Evolutionary conservation across 345 rosid species (phyloP).

Genomic region (Lumnitzera racemosa): DNA sequence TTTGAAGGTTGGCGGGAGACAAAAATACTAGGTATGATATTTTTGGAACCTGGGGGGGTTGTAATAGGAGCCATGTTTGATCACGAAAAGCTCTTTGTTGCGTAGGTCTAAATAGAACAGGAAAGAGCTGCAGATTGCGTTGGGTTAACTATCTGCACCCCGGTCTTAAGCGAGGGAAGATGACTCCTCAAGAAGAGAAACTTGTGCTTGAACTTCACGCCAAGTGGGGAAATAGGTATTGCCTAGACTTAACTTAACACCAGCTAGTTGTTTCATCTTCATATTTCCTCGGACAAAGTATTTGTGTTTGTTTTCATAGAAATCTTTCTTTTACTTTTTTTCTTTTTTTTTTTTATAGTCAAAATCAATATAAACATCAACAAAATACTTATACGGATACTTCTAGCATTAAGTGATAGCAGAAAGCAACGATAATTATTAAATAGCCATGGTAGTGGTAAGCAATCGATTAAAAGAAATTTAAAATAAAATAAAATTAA

Average conservation of each 20-base stretch:
- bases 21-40: slow-evolving; percentile 56
- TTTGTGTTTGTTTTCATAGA: no score
- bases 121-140: slow-evolving; percentile 98
- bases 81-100: slow-evolving; percentile 41
- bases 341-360: no score
- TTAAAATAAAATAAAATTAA: no score
- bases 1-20: slow-evolving; percentile 99
- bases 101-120: slow-evolving; percentile 98
- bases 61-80: slow-evolving; percentile 36
- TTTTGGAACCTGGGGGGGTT: slow-evolving; percentile 35
- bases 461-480: no score
- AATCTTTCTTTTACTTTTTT: no score
- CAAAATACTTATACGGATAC: no score
- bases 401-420: no score
- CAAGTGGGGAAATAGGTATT: slow-evolving; percentile 96
- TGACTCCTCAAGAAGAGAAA: slow-evolving; percentile 87
- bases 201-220: slow-evolving; percentile 88
- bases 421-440: no score
- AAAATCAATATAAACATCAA: no score
- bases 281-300: no score
- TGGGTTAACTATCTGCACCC: slow-evolving; percentile 99
- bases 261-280: no score
- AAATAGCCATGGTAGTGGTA: no score
- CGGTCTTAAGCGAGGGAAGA: slow-evolving; percentile 93
- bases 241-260: not conserved